Conservation (phyloP, 352 stramenopile species). For the Pythium phragmitis region DNA sequence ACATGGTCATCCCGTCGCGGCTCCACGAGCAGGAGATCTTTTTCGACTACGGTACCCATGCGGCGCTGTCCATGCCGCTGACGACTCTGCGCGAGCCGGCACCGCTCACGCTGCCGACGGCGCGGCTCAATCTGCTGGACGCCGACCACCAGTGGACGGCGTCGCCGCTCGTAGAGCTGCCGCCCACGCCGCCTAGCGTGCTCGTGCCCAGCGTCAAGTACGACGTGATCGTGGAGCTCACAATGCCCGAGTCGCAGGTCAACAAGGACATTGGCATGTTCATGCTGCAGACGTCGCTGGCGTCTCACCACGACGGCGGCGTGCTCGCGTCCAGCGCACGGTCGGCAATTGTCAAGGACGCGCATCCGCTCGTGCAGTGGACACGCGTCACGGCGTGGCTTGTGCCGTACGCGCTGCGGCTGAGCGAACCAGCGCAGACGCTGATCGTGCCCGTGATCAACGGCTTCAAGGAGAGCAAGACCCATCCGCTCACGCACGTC, state of each 20-base stretch:
- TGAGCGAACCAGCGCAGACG: constrained; percentile 57
- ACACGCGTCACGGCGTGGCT: constrained; percentile 45
- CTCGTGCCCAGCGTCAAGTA: constrained; percentile 73
- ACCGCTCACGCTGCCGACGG: constrained; percentile 42
- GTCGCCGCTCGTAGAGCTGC: constrained; percentile 31
- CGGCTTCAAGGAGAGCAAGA: constrained; percentile 55
- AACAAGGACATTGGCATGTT: constrained; percentile 81
- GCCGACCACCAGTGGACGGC: constrained; percentile 57
- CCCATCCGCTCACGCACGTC: constrained; percentile 51
- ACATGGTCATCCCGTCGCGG: constrained; percentile 71
- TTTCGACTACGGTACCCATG: constrained; percentile 73
- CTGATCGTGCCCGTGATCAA: constrained; percentile 62
- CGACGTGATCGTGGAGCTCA: constrained; percentile 76
- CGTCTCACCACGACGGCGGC: constrained; percentile 31
- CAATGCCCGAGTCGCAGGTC: constrained; percentile 51
- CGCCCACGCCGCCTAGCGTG: constrained; percentile 27
- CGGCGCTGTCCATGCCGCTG: constrained; percentile 24
- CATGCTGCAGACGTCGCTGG: constrained; percentile 62
- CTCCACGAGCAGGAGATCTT: constrained; percentile 77
- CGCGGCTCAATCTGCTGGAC: constrained; percentile 55
- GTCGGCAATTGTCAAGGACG: constrained; percentile 57
- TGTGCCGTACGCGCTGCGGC: constrained; percentile 49
- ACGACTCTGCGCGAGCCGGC: neutral
- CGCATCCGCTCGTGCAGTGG: constrained; percentile 59
- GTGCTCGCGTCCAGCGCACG: constrained; percentile 50